Percentiles rank a stretch among this genome's conserved stretches.
phyloP scores from a whole-genome alignment of 2,329 filamentous ascomycete genomes.

The Mycosphaerella sp. region DNA sequence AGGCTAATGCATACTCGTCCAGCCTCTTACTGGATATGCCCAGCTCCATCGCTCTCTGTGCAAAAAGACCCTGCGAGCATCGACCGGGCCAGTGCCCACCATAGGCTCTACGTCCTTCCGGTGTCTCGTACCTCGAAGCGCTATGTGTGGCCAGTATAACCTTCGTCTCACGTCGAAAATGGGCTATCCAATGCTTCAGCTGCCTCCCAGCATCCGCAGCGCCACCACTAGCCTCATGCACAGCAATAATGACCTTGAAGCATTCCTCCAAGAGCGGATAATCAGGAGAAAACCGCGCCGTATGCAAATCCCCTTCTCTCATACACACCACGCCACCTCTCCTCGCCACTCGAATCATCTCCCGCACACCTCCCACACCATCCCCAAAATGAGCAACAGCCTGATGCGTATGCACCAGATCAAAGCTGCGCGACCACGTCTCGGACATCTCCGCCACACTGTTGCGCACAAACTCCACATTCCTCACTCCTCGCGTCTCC shows the following conservation, averaged over 20 bases:
- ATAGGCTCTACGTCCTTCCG: conserved; percentile 17
- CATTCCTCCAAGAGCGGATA: conserved; percentile 18
- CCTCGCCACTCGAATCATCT: conserved; percentile 12
- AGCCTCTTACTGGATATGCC: conserved; percentile 13
- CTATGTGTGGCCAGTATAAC: conserved; percentile 9
- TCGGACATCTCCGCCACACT: conserved; percentile 92
- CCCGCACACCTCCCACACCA: conserved; percentile 33
- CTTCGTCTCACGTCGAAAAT: conserved; percentile 10
- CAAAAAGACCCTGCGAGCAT: conserved; percentile 21
- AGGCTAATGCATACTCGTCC: conserved; percentile 20
- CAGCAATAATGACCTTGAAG: conserved; percentile 14
- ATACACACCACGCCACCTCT: conserved; percentile 18
- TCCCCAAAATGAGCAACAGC: conserved; percentile 51
- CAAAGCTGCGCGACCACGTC: conserved; percentile 59
- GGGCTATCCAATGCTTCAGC: conserved; percentile 11
- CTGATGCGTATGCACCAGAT: conserved; percentile 64
- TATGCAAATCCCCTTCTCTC: conserved; percentile 21
- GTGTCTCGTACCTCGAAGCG: conserved; percentile 14
- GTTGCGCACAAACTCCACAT: conserved; percentile 80
- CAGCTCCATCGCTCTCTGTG: conserved; percentile 17
- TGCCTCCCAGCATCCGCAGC: conserved; percentile 16
- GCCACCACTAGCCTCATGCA: conserved; percentile 17
- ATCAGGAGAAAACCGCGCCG: conserved; percentile 14
- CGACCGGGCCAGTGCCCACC: conserved; percentile 23
- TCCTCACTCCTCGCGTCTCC: conserved; percentile 36